phyloP scores from a whole-genome alignment of 768 basidiomycete species.

The Termitomyces sp. region DNA sequence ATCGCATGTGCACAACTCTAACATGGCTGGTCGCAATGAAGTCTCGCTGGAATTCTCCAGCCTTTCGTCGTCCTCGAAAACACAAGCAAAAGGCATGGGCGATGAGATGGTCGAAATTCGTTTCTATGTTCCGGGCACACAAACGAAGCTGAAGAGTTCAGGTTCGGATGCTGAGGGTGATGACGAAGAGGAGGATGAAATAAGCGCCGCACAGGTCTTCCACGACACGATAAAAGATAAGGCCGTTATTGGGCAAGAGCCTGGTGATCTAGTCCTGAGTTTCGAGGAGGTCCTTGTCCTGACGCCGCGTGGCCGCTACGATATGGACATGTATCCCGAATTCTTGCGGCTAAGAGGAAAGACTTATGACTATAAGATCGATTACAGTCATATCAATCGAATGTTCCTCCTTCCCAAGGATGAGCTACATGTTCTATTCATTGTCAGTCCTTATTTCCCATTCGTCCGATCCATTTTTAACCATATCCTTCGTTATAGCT shows the following conservation, averaged over 20 bases:
- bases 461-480: not conserved
- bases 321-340: slow-evolving; percentile 96
- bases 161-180: slow-evolving; percentile 75
- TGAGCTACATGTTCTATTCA: slow-evolving; percentile 92
- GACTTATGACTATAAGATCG: slow-evolving; percentile 98
- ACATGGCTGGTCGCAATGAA: slow-evolving; percentile 95
- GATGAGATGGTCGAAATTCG: slow-evolving; percentile 97
- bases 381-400: slow-evolving; percentile 81
- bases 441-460: slow-evolving; percentile 51
- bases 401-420: slow-evolving; percentile 96
- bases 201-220: slow-evolving; percentile 93
- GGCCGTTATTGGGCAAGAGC: slow-evolving; percentile 89
- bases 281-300: slow-evolving; percentile 94
- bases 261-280: slow-evolving; percentile 88
- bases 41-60: slow-evolving; percentile 95
- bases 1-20: slow-evolving; percentile 87
- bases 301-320: slow-evolving; percentile 95
- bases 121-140: slow-evolving; percentile 88
- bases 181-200: slow-evolving; percentile 70
- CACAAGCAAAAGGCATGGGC: slow-evolving; percentile 36
- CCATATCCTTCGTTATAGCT: slow-evolving; percentile 45
- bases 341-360: slow-evolving; percentile 96
- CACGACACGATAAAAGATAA: slow-evolving; percentile 95
- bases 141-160: slow-evolving; percentile 50
- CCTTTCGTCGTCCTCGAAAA: slow-evolving; percentile 39